Conservation (phyloP, 257 asterid species). For the Jasminum sambac region DNA sequence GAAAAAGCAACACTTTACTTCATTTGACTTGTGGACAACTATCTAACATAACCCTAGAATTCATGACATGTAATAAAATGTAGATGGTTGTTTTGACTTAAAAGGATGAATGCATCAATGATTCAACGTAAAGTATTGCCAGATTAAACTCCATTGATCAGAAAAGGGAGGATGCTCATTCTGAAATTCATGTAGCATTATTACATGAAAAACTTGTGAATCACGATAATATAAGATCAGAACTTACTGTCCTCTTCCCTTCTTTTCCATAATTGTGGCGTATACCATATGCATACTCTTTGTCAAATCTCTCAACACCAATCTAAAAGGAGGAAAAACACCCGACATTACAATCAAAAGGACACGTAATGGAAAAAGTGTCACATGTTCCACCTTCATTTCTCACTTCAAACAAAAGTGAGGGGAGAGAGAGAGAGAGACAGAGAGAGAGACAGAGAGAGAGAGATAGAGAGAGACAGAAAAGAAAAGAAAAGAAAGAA, state of each 20-base stretch:
- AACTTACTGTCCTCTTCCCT: constrained; percentile 93
- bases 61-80: constrained; percentile 3
- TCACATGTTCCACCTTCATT: constrained; percentile 9
- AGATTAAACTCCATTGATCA: neutral
- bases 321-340: constrained; percentile 53
- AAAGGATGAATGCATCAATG: neutral
- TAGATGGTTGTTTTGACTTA: neutral
- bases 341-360: constrained; percentile 13
- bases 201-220: constrained; percentile 12
- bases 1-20: neutral
- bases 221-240: constrained; percentile 23
- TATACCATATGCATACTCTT: constrained; percentile 85
- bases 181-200: constrained; percentile 13
- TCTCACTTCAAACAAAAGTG: constrained; percentile 6
- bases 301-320: constrained; percentile 93
- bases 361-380: constrained; percentile 4
- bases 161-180: neutral
- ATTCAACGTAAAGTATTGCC: constrained; percentile 9
- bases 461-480: no score
- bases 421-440: no score
- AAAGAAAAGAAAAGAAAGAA: constrained; percentile 2
- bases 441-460: no score
- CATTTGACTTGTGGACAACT: neutral
- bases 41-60: neutral
- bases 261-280: constrained; percentile 98